These are phyloP conservation scores for Helicocarpus griseus DNA, from an alignment of 2,329 filamentous ascomycete genomes.

Conservation along the genomic window DNA sequence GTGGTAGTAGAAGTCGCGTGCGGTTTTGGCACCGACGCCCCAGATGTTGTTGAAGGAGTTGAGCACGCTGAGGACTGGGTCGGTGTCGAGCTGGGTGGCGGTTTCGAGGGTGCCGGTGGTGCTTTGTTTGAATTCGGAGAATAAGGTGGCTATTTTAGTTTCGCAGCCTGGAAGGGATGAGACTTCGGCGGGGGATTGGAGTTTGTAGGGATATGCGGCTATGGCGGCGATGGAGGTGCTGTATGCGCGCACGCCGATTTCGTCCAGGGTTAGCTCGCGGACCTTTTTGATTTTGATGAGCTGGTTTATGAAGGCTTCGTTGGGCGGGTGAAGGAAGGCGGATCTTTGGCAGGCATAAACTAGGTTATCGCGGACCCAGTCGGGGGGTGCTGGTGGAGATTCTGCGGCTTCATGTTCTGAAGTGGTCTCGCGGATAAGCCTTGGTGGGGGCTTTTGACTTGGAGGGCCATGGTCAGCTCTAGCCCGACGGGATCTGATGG, in stretches of 20 bases:
- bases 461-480: conserved; percentile 11
- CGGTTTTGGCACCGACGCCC: conserved; percentile 80
- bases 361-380: conserved; percentile 54
- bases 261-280: conserved; percentile 61
- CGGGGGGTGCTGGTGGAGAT: conserved; percentile 56
- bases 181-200: conserved; percentile 38
- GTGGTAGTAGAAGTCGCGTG: conserved; percentile 67
- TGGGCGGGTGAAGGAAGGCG: conserved; percentile 60
- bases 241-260: conserved; percentile 76
- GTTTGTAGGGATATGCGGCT: conserved; percentile 62
- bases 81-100: conserved; percentile 52
- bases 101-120: conserved; percentile 51
- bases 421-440: conserved; percentile 60
- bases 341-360: conserved; percentile 73
- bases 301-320: conserved; percentile 62
- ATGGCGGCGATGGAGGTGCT: conserved; percentile 76
- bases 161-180: conserved; percentile 66
- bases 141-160: conserved; percentile 66
- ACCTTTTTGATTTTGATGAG: conserved; percentile 65
- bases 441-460: conserved; percentile 26
- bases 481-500: conserved; percentile 1
- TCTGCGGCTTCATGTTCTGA: conserved; percentile 59
- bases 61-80: conserved; percentile 56
- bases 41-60: conserved; percentile 73
- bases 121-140: conserved; percentile 59